phyloP scores from a whole-genome alignment of 78 protist species.

The Monocercomonoides exilis region DNA sequence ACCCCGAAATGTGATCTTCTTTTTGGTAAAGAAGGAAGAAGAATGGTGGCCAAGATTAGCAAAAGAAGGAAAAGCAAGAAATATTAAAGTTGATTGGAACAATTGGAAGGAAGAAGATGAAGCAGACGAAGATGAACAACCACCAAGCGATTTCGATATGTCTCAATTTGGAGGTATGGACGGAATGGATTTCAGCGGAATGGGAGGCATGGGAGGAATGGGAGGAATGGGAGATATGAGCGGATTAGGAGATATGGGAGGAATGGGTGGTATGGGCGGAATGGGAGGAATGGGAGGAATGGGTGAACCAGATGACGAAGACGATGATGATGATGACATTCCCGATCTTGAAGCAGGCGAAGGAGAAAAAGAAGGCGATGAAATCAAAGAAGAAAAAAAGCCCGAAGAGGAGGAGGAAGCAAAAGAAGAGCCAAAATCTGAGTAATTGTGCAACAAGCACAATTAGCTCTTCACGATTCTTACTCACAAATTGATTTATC shows the following conservation, averaged over 20 bases:
- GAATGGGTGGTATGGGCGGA: no score
- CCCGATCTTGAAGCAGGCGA: no score
- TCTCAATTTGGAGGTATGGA: not conserved
- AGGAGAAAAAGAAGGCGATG: no score
- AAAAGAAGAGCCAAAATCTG: no score
- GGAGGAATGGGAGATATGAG: not conserved
- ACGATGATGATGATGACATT: no score
- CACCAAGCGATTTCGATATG: not conserved
- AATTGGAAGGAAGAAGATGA: not conserved
- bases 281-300: no score
- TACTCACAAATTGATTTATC: no score
- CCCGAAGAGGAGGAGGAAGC: no score
- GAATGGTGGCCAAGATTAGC: not conserved
- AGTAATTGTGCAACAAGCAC: no score
- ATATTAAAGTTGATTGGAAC: not conserved
- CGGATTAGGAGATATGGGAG: not conserved
- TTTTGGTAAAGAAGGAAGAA: not conserved
- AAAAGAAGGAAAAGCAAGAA: not conserved
- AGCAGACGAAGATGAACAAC: not conserved
- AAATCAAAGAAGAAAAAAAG: no score
- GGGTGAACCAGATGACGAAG: no score
- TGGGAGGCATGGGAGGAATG: conserved; percentile 1
- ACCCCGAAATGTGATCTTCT: not conserved
- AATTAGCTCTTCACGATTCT: no score
- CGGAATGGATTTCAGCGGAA: not conserved